These are phyloP conservation scores for Solanum medicagineum DNA, from an alignment of 257 asterid species.

Conservation along the genomic window DNA sequence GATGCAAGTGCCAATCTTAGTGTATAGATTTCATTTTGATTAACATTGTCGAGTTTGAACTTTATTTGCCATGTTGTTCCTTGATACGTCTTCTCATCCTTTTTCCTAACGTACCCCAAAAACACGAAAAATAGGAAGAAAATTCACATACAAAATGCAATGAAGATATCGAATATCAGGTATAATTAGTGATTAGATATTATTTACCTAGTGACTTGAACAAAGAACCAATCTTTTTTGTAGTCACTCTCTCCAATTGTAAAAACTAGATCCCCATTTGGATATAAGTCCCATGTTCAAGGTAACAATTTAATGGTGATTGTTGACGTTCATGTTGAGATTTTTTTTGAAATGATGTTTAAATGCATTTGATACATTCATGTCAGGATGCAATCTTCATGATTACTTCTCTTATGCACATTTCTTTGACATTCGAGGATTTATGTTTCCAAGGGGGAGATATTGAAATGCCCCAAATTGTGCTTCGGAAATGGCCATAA, in stretches of 20 bases:
- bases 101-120: conserved; percentile 25
- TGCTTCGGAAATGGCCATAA: too few relatives aligned
- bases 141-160: background rate
- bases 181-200: background rate
- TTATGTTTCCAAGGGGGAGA: too few relatives aligned
- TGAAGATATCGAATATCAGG: background rate
- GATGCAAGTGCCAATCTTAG: conserved; percentile 73
- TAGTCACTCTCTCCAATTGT: conserved; percentile 57
- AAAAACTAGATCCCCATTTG: conserved; percentile 51
- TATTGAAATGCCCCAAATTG: too few relatives aligned
- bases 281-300: conserved; percentile 67
- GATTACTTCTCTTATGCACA: too few relatives aligned
- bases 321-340: too few relatives aligned
- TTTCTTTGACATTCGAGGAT: too few relatives aligned
- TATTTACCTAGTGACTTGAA: conserved; percentile 74
- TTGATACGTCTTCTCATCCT: conserved; percentile 22
- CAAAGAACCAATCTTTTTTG: conserved; percentile 64
- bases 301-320: too few relatives aligned
- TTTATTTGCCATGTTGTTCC: conserved; percentile 67
- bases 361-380: too few relatives aligned
- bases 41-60: conserved; percentile 20
- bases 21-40: conserved; percentile 24
- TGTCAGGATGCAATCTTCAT: too few relatives aligned
- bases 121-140: background rate
- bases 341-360: too few relatives aligned